Evolutionary conservation across 345 rosid species (phyloP), one percentile per base, ranked within the genome.

Genomic region (Corymbia maculata): DNA sequence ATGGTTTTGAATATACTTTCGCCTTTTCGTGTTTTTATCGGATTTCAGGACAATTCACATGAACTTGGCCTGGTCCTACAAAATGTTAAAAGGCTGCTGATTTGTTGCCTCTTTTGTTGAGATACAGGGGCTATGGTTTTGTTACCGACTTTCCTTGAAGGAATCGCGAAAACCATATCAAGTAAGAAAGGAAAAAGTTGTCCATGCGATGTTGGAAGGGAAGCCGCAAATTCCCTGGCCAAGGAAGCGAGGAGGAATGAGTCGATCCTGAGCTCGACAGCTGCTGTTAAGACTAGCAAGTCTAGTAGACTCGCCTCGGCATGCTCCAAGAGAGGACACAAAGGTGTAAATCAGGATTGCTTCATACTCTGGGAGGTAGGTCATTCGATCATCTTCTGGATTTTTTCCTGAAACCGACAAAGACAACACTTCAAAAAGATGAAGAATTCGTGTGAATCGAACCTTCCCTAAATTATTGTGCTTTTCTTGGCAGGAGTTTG

Each of bases 301-400:
- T 95, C 95, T 0, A 89, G 92, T 79, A 91, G 93, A 89, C 86
- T 94, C 59, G 95, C 95, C 75, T 95, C 98, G 6, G 91, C 94
- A 57, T 97, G 93, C 94, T 93, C 99, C 79, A 95, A 92, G 91
- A 92, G 94, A 94, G 98, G 99, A 15, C 92, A 90, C 87, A 97
- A 97, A 91, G 99, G 98, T 79, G 93, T 89, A 30, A 97, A 97
- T 87, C 99, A 97, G 92, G 99, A 97, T 82, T 92, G 93, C 86
- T 91, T 96, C 42, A 87, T 95, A 68, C 96, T 95, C 52, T 97
- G 99, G 99, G 97, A 96, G 97, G 99, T 97, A 92, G 86, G 80
- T 80, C 53, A 36, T 51, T 75, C 30, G 68, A 52, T 26, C 79
- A 50, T 52, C 79, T 32, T 79, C 55, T 28, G 24, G 24, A n/a